Percentiles rank a stretch among this genome's conserved stretches.
These are phyloP conservation scores for Phytophthora chlamydospora DNA, from an alignment of 352 stramenopile genomes.

Conservation along the genomic window DNA sequence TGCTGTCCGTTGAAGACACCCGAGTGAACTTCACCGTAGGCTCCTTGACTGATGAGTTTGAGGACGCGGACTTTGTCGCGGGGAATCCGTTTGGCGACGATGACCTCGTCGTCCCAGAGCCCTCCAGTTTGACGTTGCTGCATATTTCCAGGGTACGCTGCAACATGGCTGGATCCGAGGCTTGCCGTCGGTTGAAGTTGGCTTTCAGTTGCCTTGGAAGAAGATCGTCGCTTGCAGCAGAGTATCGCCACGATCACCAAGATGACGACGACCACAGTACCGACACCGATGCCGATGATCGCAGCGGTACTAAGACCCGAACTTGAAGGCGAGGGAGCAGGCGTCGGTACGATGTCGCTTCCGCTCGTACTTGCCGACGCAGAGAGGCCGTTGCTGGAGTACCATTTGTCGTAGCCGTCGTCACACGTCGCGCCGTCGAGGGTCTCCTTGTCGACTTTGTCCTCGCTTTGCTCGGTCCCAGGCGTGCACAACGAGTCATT, in stretches of 20 bases:
- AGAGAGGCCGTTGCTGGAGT: slow-evolving; percentile 3
- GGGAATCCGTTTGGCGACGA: slow-evolving; percentile 29
- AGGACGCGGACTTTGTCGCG: slow-evolving; percentile 26
- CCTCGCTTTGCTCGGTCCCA: background rate
- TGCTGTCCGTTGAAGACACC: slow-evolving; percentile 34
- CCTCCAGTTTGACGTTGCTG: background rate
- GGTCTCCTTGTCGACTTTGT: background rate
- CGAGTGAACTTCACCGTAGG: slow-evolving; percentile 53
- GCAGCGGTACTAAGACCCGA: slow-evolving; percentile 7
- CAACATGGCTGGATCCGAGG: background rate
- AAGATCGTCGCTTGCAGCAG: slow-evolving; percentile 6
- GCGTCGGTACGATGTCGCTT: background rate
- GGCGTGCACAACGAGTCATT: background rate
- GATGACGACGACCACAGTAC: background rate
- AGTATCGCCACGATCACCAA: slow-evolving; percentile 3
- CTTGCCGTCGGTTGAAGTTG: slow-evolving; percentile 13
- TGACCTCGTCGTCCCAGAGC: slow-evolving; percentile 28
- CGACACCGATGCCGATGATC: slow-evolving; percentile 6
- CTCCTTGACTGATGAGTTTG: slow-evolving; percentile 37
- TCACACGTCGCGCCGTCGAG: slow-evolving; percentile 1
- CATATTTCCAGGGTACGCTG: background rate
- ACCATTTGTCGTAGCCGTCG: slow-evolving; percentile 8
- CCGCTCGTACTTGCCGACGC: no score
- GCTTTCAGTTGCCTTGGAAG: slow-evolving; percentile 6
- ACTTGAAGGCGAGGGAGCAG: background rate